Conservation (phyloP, 2,329 filamentous ascomycete species). For the Pseudogymnoascus sp. region DNA sequence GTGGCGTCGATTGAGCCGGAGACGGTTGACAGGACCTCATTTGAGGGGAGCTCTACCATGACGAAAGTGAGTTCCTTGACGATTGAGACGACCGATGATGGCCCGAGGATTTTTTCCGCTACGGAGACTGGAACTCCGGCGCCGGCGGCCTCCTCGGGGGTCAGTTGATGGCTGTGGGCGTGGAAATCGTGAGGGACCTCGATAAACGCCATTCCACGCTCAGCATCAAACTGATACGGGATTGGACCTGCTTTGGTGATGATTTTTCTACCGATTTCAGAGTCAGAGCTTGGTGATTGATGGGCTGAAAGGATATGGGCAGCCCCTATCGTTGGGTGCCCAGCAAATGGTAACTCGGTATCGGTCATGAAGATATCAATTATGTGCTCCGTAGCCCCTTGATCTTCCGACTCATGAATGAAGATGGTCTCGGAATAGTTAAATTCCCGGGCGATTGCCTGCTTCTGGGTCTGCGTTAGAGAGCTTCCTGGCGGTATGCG, state of each 20-base stretch:
- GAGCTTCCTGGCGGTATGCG: slow-evolving; percentile 38
- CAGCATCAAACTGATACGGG: slow-evolving; percentile 29
- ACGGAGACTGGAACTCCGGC: slow-evolving; percentile 7
- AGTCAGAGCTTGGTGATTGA: slow-evolving; percentile 18
- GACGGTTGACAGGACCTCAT: slow-evolving; percentile 37
- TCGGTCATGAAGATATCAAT: slow-evolving; percentile 52
- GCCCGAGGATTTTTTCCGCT: slow-evolving; percentile 33
- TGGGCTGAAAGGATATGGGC: slow-evolving; percentile 39
- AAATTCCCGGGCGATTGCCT: slow-evolving; percentile 52
- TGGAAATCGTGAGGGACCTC: slow-evolving; percentile 60
- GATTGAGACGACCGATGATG: slow-evolving; percentile 46
- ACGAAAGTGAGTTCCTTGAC: slow-evolving; percentile 68
- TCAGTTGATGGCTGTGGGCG: slow-evolving; percentile 41
- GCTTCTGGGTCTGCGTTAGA: slow-evolving; percentile 46
- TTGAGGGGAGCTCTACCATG: slow-evolving; percentile 51
- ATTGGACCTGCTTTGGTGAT: slow-evolving; percentile 51
- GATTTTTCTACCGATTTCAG: slow-evolving; percentile 29
- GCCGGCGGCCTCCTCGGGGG: slow-evolving; percentile 24
- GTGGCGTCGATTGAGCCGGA: slow-evolving; percentile 35
- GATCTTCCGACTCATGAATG: slow-evolving; percentile 36
- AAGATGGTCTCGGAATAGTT: slow-evolving; percentile 58
- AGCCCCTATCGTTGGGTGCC: slow-evolving; percentile 53
- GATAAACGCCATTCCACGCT: slow-evolving; percentile 47
- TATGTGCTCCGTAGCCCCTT: slow-evolving; percentile 30
- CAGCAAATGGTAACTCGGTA: slow-evolving; percentile 51